Evolutionary conservation across 2,329 filamentous ascomycete genomes (phyloP).

Genomic region (Waltergamsia citrina): DNA sequence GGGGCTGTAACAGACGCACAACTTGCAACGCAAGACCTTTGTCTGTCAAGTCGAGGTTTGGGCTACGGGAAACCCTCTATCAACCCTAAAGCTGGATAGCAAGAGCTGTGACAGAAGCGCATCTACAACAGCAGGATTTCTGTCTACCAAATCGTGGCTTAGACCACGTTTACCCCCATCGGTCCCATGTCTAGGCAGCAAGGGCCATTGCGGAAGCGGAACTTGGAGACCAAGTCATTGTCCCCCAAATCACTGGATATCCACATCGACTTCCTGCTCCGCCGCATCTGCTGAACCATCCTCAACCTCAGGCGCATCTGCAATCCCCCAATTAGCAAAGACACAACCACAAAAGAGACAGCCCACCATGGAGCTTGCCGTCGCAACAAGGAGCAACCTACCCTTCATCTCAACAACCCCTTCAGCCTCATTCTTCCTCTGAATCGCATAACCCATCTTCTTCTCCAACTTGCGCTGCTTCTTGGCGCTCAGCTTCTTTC

Average conservation of each 20-base stretch:
- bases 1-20: too few species aligned
- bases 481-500: conserved; percentile 41
- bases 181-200: too few species aligned
- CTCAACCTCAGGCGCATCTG: conserved; percentile 4
- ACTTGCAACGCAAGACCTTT: too few species aligned
- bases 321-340: neutral
- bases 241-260: conserved; percentile 11
- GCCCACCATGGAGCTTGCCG: conserved; percentile 5
- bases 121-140: too few species aligned
- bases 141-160: too few species aligned
- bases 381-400: conserved; percentile 12
- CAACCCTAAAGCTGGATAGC: too few species aligned
- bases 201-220: too few species aligned
- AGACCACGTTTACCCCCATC: too few species aligned
- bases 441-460: conserved; percentile 40
- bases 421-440: conserved; percentile 39
- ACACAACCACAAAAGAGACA: neutral
- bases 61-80: too few species aligned
- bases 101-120: too few species aligned
- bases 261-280: conserved; percentile 11
- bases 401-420: conserved; percentile 41
- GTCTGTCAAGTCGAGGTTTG: too few species aligned
- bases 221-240: too few species aligned
- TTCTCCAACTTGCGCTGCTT: conserved; percentile 46
- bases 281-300: neutral